Conservation (phyloP, 2,329 filamentous ascomycete genomes). For the Cadophora gregata region DNA sequence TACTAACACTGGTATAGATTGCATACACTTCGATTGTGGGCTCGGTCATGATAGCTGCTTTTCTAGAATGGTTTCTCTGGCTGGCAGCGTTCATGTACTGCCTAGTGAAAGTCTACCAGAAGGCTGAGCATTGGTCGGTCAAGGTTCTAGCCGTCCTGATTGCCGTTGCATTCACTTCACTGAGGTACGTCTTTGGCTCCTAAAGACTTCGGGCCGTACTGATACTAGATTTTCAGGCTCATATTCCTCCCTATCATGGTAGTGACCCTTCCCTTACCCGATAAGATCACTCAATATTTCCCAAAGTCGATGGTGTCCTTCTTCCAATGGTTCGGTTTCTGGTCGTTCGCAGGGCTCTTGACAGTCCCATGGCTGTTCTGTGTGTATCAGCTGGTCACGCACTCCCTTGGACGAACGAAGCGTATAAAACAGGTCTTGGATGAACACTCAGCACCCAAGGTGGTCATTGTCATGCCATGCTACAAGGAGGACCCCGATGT, state of each 20-base stretch:
- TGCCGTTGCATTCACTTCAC: constrained; percentile 71
- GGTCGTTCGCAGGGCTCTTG: constrained; percentile 84
- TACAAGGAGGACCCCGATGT: constrained; percentile 90
- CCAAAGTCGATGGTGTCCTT: constrained; percentile 70
- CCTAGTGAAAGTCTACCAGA: constrained; percentile 83
- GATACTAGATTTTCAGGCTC: constrained; percentile 54
- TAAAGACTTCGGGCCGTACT: background rate
- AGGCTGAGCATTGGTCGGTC: constrained; percentile 88
- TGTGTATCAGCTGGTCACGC: constrained; percentile 87
- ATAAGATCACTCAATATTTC: constrained; percentile 73
- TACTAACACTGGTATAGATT: constrained; percentile 61
- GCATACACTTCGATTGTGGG: constrained; percentile 84
- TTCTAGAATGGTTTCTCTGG: constrained; percentile 95
- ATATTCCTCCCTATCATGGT: constrained; percentile 95
- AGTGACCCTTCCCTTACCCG: constrained; percentile 85
- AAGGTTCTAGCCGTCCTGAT: constrained; percentile 78
- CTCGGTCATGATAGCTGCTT: constrained; percentile 79
- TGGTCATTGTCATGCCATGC: constrained; percentile 95
- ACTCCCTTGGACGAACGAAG: constrained; percentile 81
- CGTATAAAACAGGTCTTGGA: constrained; percentile 85
- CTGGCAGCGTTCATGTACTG: constrained; percentile 94
- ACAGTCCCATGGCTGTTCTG: constrained; percentile 93
- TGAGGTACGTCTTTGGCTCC: constrained; percentile 64
- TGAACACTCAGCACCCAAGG: constrained; percentile 86
- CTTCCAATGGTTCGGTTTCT: constrained; percentile 96